These are phyloP conservation scores for Colletotrichum viniferum DNA, from an alignment of 2,329 filamentous ascomycete species.

Conservation along the genomic window DNA sequence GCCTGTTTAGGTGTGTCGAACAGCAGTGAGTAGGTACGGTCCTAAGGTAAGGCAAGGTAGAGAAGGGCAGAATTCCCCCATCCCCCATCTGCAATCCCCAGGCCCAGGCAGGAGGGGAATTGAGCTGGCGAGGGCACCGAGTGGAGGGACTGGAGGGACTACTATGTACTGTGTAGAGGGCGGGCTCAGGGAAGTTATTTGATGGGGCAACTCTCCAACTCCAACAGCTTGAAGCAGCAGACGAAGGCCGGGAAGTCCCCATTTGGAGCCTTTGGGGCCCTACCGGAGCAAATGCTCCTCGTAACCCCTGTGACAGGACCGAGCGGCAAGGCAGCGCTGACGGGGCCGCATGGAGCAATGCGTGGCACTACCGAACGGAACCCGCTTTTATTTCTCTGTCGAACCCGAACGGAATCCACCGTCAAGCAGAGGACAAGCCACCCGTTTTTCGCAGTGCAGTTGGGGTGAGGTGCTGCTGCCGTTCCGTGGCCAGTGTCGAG, in stretches of 20 bases:
- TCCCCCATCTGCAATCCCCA: neutral
- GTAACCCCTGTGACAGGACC: slow-evolving; percentile 12
- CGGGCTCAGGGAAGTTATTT: neutral
- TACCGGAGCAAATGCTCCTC: slow-evolving; percentile 22
- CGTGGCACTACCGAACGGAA: neutral
- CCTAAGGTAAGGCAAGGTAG: neutral
- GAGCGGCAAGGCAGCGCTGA: slow-evolving; percentile 18
- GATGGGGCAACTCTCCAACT: slow-evolving; percentile 7
- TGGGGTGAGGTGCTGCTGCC: neutral
- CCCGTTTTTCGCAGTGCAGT: neutral
- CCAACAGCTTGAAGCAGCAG: neutral
- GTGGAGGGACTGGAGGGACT: neutral
- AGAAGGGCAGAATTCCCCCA: neutral
- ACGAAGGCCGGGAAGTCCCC: neutral
- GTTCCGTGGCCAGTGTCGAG: neutral
- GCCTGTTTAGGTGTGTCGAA: neutral
- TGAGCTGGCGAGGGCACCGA: neutral
- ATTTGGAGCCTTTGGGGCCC: neutral
- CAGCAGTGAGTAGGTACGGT: neutral
- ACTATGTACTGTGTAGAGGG: neutral
- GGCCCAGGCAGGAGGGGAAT: neutral
- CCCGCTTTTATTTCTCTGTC: neutral
- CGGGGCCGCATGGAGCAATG: slow-evolving; percentile 17
- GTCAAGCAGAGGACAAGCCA: neutral
- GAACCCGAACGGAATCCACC: neutral